These are phyloP conservation scores for Candolleomyces eurysporus DNA, from an alignment of 768 basidiomycete species.

Conservation along the genomic window DNA sequence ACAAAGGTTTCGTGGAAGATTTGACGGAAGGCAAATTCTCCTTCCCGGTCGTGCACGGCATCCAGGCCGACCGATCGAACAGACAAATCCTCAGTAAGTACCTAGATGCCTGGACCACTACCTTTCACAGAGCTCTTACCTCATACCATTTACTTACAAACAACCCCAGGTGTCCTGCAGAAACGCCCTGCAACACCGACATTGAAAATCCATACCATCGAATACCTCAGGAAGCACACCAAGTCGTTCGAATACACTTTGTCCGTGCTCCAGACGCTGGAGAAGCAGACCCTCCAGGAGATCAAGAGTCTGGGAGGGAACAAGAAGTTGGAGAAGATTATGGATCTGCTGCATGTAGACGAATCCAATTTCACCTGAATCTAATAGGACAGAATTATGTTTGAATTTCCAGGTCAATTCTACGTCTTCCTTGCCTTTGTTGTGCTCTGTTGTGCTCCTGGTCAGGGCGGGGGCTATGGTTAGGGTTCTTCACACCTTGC, in stretches of 20 bases:
- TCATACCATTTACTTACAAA: too few species aligned
- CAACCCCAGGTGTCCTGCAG: constrained; percentile 72
- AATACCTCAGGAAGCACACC: constrained; percentile 73
- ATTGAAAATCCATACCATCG: constrained; percentile 76
- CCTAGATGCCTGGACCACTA: too few species aligned
- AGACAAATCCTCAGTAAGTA: constrained; percentile 81
- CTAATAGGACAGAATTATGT: too few species aligned
- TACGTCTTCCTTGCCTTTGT: too few species aligned
- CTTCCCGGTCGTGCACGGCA: constrained; percentile 90
- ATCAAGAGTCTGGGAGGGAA: constrained; percentile 80
- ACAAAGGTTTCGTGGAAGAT: constrained; percentile 91
- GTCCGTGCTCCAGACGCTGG: constrained; percentile 62
- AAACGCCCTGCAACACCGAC: constrained; percentile 82
- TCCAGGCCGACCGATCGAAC: constrained; percentile 75
- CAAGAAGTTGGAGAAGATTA: constrained; percentile 50
- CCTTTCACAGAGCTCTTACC: too few species aligned
- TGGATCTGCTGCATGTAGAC: constrained; percentile 51
- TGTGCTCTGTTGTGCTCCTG: too few species aligned
- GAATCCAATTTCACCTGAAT: not conserved
- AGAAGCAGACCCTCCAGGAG: constrained; percentile 65
- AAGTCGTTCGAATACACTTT: constrained; percentile 87
- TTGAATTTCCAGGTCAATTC: too few species aligned
- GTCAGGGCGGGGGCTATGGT: too few species aligned
- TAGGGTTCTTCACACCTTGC: too few species aligned
- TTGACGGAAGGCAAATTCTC: constrained; percentile 97